Base-by-base conservation (phyloP, 1,284 basidiomycete genomes). In the Tremellales sp. region DNA sequence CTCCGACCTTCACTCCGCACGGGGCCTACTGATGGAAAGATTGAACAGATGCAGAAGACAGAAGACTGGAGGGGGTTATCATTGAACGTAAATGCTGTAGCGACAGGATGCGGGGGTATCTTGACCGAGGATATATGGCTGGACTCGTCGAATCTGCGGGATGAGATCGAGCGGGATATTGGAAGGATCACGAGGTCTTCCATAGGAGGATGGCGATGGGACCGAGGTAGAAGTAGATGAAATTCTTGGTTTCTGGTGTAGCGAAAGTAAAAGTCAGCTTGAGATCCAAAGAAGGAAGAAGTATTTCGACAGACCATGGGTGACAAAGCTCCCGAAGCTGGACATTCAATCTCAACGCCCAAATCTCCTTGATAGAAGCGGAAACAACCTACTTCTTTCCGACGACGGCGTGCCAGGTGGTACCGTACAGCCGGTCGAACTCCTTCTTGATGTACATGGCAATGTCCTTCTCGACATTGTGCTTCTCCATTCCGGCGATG, bases 401-500 rank as follows among this genome's bases (percentile, higher is more conserved):
- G 27, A 97, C 93, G 56, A 98, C 67, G 41, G 65, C 69, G 72
- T 97, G 93, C 94, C 94, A 97, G 56, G 94, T 97, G 42, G 91
- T 69, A 16, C 87, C 88, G 63, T 89, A 85, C 71, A 85, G 79
- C 74, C 83, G 79, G 79, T 98, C 93, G 72, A 95, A 91, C 75
- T 94, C 89, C 74, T 93, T 90, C 81, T 98, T 98, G 79, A 97
- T 87, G 73, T 90, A 84, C 32, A 93, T 91, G 12, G 93, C 94
- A 68, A 97, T 92, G 73, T 98, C 90, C 76, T 95, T 97, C 78
- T 97, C 93, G 75, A 95, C 86, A 70, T 81, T 85, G 76, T 86
- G 91, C 73, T 89, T 87, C 57, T 89, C 85, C 66, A 97, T 79
- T 1, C 92, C 90, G 22, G 82, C 79, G 16, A 81, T 81, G 24